Percentiles rank a stretch among this genome's conserved stretches.
These are phyloP conservation scores for Cystobasidium sp. DNA, from an alignment of 1,284 basidiomycete genomes.

Conservation along the genomic window DNA sequence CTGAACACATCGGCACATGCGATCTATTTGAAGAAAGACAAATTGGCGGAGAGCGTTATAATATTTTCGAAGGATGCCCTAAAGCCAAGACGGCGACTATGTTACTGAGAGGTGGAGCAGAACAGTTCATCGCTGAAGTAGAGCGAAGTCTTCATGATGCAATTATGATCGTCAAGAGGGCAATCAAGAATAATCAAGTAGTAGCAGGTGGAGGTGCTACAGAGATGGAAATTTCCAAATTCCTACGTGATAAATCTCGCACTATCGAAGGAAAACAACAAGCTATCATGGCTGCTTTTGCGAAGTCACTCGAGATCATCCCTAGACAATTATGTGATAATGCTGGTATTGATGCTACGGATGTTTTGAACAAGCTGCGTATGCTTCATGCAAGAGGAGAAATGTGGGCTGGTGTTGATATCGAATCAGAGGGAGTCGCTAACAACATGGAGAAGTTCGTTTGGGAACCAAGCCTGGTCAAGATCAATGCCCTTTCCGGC, in stretches of 20 bases:
- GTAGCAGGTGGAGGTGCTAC: constrained; percentile 97
- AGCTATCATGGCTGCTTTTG: constrained; percentile 91
- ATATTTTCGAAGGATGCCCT: constrained; percentile 85
- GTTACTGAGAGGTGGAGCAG: constrained; percentile 91
- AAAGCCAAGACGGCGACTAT: constrained; percentile 98
- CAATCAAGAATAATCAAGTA: constrained; percentile 91
- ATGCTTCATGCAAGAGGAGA: constrained; percentile 90
- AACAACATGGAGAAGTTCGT: constrained; percentile 96
- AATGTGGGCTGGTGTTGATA: constrained; percentile 92
- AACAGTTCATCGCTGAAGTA: constrained; percentile 99
- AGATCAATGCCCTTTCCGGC: constrained; percentile 91
- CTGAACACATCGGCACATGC: constrained; percentile 89
- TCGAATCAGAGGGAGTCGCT: constrained; percentile 88
- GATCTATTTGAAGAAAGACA: constrained; percentile 91
- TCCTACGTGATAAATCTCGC: constrained; percentile 85
- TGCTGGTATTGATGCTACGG: constrained; percentile 96
- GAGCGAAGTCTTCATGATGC: constrained; percentile 97
- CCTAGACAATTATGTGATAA: constrained; percentile 99
- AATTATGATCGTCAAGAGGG: constrained; percentile 98
- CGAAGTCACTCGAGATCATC: constrained; percentile 95
- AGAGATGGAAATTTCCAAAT: constrained; percentile 97
- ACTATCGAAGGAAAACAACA: constrained; percentile 97
- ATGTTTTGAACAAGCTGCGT: constrained; percentile 93
- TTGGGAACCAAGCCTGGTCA: constrained; percentile 96
- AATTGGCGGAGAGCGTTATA: constrained; percentile 96